Evolutionary conservation across 208 protist genomes (phyloP).

Genomic region (Lotmaria passim): DNA sequence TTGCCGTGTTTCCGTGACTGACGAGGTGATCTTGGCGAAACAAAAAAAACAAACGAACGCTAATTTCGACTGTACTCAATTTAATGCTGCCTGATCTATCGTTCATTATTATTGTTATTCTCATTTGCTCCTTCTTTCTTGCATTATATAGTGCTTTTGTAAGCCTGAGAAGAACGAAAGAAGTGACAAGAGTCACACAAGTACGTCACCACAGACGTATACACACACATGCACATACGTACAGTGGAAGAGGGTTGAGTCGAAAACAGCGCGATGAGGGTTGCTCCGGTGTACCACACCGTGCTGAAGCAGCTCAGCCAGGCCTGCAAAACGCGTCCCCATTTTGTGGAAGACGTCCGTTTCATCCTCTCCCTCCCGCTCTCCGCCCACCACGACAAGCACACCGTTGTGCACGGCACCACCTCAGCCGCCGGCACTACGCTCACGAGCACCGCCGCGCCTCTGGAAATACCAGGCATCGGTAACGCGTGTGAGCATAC

Average conservation of each 20-base stretch:
- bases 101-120: background rate
- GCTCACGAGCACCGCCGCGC: background rate
- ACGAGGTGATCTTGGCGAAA: no score
- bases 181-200: background rate
- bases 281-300: slow-evolving; percentile 57
- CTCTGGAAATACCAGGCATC: background rate
- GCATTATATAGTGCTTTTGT: no score
- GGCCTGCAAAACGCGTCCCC: slow-evolving; percentile 44
- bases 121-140: background rate
- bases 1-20: no score
- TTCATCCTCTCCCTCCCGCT: slow-evolving; percentile 79
- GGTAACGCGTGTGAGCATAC: background rate
- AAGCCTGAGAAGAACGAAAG: background rate
- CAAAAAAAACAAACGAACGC: no score
- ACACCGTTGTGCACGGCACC: background rate
- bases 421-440: background rate
- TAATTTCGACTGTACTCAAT: no score
- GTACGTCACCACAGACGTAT: background rate
- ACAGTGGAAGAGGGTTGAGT: background rate
- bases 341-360: slow-evolving; percentile 79
- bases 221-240: background rate
- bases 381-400: slow-evolving; percentile 4
- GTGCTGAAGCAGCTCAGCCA: slow-evolving; percentile 65
- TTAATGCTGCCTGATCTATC: background rate
- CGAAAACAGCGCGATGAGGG: slow-evolving; percentile 42